A percentile compares a stretch with the other conserved stretches of the same genome.
Conservation (phyloP, 306 rosid species). For the Gillenia trifoliata region DNA sequence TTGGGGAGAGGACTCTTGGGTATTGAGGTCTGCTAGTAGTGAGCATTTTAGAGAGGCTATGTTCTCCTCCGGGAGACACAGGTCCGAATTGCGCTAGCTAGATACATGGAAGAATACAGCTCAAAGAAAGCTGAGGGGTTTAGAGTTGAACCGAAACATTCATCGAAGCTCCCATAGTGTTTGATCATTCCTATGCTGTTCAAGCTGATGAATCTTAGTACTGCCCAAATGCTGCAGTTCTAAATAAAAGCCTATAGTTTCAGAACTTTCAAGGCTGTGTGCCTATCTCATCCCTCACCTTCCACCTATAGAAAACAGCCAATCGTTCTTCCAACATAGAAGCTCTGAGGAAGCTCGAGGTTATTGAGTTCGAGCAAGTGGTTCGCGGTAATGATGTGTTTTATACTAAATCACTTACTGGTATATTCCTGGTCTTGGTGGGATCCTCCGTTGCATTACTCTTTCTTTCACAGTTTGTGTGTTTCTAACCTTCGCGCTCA, state of each 20-base stretch:
- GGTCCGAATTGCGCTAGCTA: constrained; percentile 30
- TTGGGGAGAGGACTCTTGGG: constrained; percentile 25
- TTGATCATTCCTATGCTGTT: neutral
- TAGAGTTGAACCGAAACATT: neutral
- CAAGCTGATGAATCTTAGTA: neutral
- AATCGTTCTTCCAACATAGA: neutral
- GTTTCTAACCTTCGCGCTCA: constrained; percentile 1
- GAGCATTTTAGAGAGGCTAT: constrained; percentile 27
- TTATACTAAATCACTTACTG: constrained; percentile 26
- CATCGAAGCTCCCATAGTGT: neutral
- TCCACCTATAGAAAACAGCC: constrained; percentile 11
- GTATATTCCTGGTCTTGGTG: constrained; percentile 12
- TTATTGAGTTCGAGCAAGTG: constrained; percentile 31
- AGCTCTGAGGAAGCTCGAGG: neutral
- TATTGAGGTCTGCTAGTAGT: constrained; percentile 22
- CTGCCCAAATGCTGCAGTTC: neutral
- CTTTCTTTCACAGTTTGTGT: constrained; percentile 10
- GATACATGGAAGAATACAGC: constrained; percentile 23
- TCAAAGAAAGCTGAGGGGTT: constrained; percentile 22
- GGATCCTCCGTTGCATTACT: constrained; percentile 3
- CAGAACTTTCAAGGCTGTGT: constrained; percentile 19
- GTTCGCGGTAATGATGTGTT: constrained; percentile 31
- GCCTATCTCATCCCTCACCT: constrained; percentile 29
- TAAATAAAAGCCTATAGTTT: constrained; percentile 10
- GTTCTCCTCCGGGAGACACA: constrained; percentile 31